Percentiles rank a stretch among this genome's conserved stretches.
Evolutionary conservation across 1,284 basidiomycete species (phyloP).

Genomic region (Cryptococcus sp.): DNA sequence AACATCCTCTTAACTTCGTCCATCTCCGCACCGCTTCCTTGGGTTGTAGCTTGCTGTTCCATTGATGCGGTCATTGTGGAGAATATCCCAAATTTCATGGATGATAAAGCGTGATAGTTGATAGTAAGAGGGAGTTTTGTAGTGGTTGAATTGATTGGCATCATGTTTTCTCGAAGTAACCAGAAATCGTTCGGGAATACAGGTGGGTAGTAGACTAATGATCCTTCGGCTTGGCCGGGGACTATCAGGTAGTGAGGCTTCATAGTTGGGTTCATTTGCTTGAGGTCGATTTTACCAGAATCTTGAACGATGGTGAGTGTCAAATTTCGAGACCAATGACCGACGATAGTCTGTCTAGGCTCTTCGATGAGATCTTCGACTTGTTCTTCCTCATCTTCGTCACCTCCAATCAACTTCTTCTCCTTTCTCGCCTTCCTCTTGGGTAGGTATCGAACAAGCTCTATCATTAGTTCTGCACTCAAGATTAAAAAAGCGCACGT

Average conservation of each 20-base stretch:
- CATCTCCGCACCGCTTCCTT: conserved; percentile 66
- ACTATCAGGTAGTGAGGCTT: conserved; percentile 53
- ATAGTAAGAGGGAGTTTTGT: conserved; percentile 70
- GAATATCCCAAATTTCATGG: conserved; percentile 70
- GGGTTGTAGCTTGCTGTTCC: conserved; percentile 66
- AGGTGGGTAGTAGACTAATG: conserved; percentile 73
- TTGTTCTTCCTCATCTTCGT: conserved; percentile 42
- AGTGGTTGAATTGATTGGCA: conserved; percentile 74
- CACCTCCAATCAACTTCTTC: conserved; percentile 68
- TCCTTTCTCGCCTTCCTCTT: conserved; percentile 69
- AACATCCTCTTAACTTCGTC: conserved; percentile 93
- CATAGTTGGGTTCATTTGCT: conserved; percentile 56
- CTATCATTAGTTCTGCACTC: no score
- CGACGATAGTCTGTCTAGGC: conserved; percentile 50
- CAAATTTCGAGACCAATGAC: conserved; percentile 81
- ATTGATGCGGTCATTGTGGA: conserved; percentile 73
- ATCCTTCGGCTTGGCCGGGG: conserved; percentile 51
- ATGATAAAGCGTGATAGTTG: conserved; percentile 77
- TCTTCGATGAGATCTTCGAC: conserved; percentile 14
- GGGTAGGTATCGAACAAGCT: conserved; percentile 75
- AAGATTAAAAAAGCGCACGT: conserved; percentile 58
- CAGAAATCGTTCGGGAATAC: conserved; percentile 95
- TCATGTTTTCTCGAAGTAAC: conserved; percentile 69
- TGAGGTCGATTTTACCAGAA: conserved; percentile 27
- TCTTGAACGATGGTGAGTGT: conserved; percentile 77